Evolutionary conservation across 176 grass and related monocot genomes (phyloP), one percentile per base, ranked within the genome.

Genomic region (Bolboschoenus planiculmis): DNA sequence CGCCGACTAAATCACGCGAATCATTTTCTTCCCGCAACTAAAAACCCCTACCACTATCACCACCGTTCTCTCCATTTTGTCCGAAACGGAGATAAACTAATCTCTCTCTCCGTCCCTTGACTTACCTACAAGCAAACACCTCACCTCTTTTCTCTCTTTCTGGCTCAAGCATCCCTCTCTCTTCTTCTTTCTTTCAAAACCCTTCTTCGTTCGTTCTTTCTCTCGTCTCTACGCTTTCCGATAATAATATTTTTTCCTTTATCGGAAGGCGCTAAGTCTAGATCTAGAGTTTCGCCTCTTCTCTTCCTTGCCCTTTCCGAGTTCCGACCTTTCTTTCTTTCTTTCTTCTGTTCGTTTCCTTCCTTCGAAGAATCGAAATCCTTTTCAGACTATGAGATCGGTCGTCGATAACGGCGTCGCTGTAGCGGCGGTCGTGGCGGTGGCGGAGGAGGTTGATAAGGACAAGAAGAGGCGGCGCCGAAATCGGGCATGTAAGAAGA

Each of bases 221-320:
- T 73, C 79, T 42, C 66, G 65, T 79, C 51, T 20, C 79, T 78
- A 51, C 85, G 54, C 82, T 37, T 86, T 88, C 81, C 86, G 88
- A 55, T 86, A 82, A 83, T 78, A 33, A 31, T 15, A 59, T 59
- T 86, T 33, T 77, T 85, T 76, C 85, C 23, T 92, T 88, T 65
- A 78, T 87, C 66, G 42, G 88, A 73, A 27, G 71, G 24, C 67
- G 76, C 86, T 39, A 31, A 44, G 27, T 30, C 57, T 56, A 73
- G 92, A 98, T 95, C 95, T 93, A 92, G 85, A 88, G 83, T 88
- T 94, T 85, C 24, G 30, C 3, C 31, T 56, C 18, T 79, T 40
- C 68, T 42, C 23, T 36, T 56, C 16, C 15, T 43, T 72, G 40
- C 44, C 53, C 18, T 80, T 11, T 39, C n/a, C n/a, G n/a, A n/a